Base-by-base conservation (phyloP, 768 basidiomycete genomes). In the Rhizopogon rudus region DNA sequence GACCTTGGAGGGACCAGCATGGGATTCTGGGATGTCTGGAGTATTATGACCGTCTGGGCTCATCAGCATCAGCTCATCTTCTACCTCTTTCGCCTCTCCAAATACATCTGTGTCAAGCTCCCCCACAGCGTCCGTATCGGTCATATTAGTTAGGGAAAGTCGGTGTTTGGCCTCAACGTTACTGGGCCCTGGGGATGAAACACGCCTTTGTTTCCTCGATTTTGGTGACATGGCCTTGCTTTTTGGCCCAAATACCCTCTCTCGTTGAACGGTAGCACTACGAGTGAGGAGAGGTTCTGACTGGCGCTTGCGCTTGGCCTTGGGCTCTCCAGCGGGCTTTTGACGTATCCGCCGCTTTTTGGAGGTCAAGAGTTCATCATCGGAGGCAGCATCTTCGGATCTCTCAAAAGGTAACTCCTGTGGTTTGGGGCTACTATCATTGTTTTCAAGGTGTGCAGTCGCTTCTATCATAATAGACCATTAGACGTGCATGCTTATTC, bases 31-130 rank as follows among this genome's bases (percentile, higher is more conserved):
- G 16, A 39, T 37, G 14, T 49, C 22, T 40, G 25, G 53, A 28
- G 60, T 60, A 46, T 66, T 64, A 1, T 10, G 51, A 39, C 62
- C 66, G 41, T 65, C 70, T 20, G 42, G 5, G 40, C 61, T 61
- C 33, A 42, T 61, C 60, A 60, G 61, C 64, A 70, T 67, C 45
- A 67, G 63, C 40, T 64, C 65, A 28, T 68, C 68, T 49, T 67
- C 70, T 52, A 77, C 74, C 10, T 74, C 75, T 29, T 71, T 68
- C 16, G 67, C 68, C 6, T 70, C 60, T 25, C 67, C 64, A 41
- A 71, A 64, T 14, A 66, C 61, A 48, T 77, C 75, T 25, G 68
- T 64, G 49, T 73, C 70, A 17, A 65, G 62, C 40, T 62, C 62
- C 31, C 71, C 68, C 56, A 70, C 68, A 31, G 70, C 68, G 14